Conservation (phyloP, 2,329 filamentous ascomycete species). For the Coniochaeta hoffmannii region DNA sequence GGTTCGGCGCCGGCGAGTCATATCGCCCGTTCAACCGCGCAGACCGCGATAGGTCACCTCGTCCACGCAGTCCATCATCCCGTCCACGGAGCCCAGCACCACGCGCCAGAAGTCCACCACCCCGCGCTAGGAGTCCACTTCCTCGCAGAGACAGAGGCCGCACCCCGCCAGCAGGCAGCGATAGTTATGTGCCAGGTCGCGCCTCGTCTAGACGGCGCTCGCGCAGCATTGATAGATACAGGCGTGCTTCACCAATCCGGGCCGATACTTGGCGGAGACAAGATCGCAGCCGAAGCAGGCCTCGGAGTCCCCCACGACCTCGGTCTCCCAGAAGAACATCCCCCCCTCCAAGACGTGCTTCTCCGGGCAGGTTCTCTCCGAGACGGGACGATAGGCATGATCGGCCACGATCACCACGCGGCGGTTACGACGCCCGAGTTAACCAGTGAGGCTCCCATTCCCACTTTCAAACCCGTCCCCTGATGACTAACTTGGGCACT, state of each 20-base stretch:
- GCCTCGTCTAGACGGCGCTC: conserved; percentile 32
- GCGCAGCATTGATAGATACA: conserved; percentile 32
- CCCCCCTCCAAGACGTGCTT: conserved; percentile 22
- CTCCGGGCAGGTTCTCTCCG: conserved; percentile 13
- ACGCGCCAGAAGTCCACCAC: conserved; percentile 13
- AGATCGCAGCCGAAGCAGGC: conserved; percentile 30
- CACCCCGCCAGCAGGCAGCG: conserved; percentile 23
- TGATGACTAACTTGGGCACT: neutral
- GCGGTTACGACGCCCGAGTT: conserved; percentile 30
- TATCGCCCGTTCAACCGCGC: conserved; percentile 51
- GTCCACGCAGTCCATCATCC: conserved; percentile 10
- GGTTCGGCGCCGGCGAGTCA: conserved; percentile 55
- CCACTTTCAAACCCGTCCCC: conserved; percentile 3
- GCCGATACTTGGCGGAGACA: conserved; percentile 29
- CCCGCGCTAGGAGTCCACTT: conserved; percentile 15
- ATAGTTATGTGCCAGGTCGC: conserved; percentile 33
- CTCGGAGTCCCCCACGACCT: conserved; percentile 26
- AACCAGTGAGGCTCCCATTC: conserved; percentile 17
- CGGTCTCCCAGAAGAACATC: conserved; percentile 24
- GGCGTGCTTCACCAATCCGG: conserved; percentile 24
- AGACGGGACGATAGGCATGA: conserved; percentile 33
- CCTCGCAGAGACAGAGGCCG: conserved; percentile 23
- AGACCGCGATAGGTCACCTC: conserved; percentile 20
- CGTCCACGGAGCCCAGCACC: conserved; percentile 11
- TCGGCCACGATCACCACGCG: conserved; percentile 30